phyloP scores from a whole-genome alignment of 2,329 filamentous ascomycete genomes.

The Aspergillus versicolor region DNA sequence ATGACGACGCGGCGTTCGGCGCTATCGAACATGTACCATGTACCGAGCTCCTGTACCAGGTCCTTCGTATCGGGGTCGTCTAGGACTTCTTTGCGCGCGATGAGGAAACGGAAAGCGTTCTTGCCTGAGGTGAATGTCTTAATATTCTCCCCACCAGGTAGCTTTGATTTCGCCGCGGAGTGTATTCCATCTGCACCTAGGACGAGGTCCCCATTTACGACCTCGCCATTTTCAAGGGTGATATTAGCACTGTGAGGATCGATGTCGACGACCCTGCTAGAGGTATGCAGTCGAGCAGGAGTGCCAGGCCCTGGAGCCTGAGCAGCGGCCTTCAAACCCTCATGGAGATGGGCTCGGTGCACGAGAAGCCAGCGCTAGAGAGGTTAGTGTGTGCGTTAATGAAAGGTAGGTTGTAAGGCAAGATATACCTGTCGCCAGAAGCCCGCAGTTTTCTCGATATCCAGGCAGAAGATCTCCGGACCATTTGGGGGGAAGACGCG shows the following conservation, averaged over 20 bases:
- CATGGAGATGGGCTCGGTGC: slow-evolving; percentile 56
- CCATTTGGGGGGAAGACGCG: slow-evolving; percentile 36
- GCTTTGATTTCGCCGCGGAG: slow-evolving; percentile 27
- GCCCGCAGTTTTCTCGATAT: slow-evolving; percentile 19
- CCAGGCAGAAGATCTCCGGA: slow-evolving; percentile 33
- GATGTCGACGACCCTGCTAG: slow-evolving; percentile 46
- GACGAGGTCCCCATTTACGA: slow-evolving; percentile 50
- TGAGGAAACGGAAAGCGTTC: slow-evolving; percentile 58
- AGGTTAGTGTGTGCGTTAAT: not conserved
- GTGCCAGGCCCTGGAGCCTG: slow-evolving; percentile 36
- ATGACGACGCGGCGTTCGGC: slow-evolving; percentile 47
- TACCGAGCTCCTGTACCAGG: slow-evolving; percentile 38
- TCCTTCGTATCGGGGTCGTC: slow-evolving; percentile 41
- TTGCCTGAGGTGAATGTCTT: slow-evolving; percentile 52
- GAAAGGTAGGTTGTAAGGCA: too few relatives aligned
- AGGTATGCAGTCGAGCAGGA: slow-evolving; percentile 44
- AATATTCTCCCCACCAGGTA: slow-evolving; percentile 28
- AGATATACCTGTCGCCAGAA: slow-evolving; percentile 32
- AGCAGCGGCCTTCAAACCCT: slow-evolving; percentile 51
- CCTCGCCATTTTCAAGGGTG: slow-evolving; percentile 47
- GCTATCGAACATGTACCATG: slow-evolving; percentile 46
- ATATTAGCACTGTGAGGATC: slow-evolving; percentile 44
- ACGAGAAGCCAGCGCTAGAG: slow-evolving; percentile 50
- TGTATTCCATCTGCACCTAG: slow-evolving; percentile 58
- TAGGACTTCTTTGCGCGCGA: slow-evolving; percentile 46